These are phyloP conservation scores for Didymellaceae sp. DNA, from an alignment of 2,329 filamentous ascomycete species.

Conservation along the genomic window DNA sequence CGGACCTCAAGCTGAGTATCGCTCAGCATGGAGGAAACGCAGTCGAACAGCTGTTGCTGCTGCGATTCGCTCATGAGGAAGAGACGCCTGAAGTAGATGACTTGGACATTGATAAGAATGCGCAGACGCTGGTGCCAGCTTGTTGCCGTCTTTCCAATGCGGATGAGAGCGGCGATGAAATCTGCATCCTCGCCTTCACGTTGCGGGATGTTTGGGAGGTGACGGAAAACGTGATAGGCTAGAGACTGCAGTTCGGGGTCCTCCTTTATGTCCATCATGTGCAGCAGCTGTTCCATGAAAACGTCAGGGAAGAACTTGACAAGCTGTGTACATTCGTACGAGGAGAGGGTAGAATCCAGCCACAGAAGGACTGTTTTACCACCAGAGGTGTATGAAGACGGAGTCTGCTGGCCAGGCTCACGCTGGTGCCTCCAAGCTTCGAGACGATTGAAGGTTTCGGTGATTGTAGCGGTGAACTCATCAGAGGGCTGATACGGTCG, in stretches of 20 bases:
- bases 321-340: conserved; percentile 89
- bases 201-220: conserved; percentile 94
- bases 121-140: conserved; percentile 97
- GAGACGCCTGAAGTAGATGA: conserved; percentile 95
- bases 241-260: conserved; percentile 93
- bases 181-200: conserved; percentile 81
- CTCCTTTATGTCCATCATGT: conserved; percentile 99
- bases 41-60: conserved; percentile 82
- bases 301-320: conserved; percentile 87
- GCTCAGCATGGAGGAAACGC: conserved; percentile 93
- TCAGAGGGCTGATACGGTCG: conserved; percentile 80
- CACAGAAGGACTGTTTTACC: conserved; percentile 95
- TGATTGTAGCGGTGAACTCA: conserved; percentile 75
- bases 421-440: conserved; percentile 89
- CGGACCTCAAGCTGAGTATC: conserved; percentile 94
- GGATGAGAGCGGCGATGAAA: conserved; percentile 85
- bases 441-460: conserved; percentile 76
- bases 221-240: conserved; percentile 95
- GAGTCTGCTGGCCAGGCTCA: conserved; percentile 85
- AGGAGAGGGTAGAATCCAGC: conserved; percentile 90
- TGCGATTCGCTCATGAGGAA: conserved; percentile 81
- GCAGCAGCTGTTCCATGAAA: conserved; percentile 90
- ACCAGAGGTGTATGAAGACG: conserved; percentile 91
- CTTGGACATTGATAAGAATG: conserved; percentile 97
- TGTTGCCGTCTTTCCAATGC: conserved; percentile 80